Percentiles rank a stretch among this genome's conserved stretches.
Conservation (phyloP, 192 early-diverging fungal species). For the Coemansia sp. region DNA sequence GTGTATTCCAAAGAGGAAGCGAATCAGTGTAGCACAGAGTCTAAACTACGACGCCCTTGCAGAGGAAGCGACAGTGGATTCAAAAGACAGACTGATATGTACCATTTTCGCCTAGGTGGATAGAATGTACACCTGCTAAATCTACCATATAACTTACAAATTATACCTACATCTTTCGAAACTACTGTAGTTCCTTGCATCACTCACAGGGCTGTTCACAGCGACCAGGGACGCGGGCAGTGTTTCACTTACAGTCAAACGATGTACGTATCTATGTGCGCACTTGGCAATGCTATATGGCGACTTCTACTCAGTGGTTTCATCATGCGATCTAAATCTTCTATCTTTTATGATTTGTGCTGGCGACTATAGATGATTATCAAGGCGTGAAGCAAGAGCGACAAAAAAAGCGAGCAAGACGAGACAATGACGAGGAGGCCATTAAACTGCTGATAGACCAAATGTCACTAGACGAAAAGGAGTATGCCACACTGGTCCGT, state of each 20-base stretch:
- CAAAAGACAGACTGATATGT: background rate
- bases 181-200: conserved; percentile 40
- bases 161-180: background rate
- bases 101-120: background rate
- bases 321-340: background rate
- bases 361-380: conserved; percentile 25
- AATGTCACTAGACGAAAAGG: conserved; percentile 39
- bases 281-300: background rate
- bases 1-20: background rate
- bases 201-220: conserved; percentile 32
- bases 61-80: background rate
- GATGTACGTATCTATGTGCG: conserved; percentile 24
- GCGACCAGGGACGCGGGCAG: conserved; percentile 39
- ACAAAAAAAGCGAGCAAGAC: conserved; percentile 30
- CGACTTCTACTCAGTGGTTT: background rate
- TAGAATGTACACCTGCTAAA: background rate
- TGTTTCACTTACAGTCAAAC: conserved; percentile 34
- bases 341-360: background rate
- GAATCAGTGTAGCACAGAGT: background rate
- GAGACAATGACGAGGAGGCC: conserved; percentile 20
- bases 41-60: background rate
- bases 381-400: conserved; percentile 34
- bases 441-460: conserved; percentile 32
- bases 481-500: conserved; percentile 42
- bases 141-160: background rate